A percentile compares a stretch with the other conserved stretches of the same genome.
Conservation (phyloP, 768 basidiomycete species). For the Suillus cothurnatus region DNA sequence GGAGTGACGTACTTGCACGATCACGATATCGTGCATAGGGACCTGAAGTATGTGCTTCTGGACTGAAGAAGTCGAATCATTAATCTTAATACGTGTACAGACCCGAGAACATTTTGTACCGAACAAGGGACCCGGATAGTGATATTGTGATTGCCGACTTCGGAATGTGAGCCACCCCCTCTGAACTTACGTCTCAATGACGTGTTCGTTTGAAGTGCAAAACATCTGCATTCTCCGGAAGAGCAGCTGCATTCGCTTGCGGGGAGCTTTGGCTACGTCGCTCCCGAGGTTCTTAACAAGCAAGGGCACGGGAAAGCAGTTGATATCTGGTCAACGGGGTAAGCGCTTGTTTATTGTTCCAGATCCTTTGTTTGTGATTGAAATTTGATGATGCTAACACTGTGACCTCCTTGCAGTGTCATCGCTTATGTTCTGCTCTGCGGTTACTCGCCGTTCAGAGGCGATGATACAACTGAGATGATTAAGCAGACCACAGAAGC, state of each 20-base stretch:
- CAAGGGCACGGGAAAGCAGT: constrained; percentile 90
- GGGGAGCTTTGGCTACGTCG: constrained; percentile 87
- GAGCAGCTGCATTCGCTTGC: constrained; percentile 75
- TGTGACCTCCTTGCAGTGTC: constrained; percentile 49
- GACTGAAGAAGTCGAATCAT: neutral
- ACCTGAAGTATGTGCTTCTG: constrained; percentile 70
- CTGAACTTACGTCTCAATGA: neutral
- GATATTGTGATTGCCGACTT: constrained; percentile 96
- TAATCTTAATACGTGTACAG: constrained; percentile 37
- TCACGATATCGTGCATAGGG: constrained; percentile 93
- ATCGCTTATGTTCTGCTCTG: constrained; percentile 96
- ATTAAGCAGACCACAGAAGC: constrained; percentile 84
- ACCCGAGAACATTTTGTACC: constrained; percentile 96
- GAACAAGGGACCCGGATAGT: constrained; percentile 73
- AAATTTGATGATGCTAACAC: neutral
- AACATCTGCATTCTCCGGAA: constrained; percentile 72
- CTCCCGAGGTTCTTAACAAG: constrained; percentile 84
- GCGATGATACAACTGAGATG: constrained; percentile 74
- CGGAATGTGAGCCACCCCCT: constrained; percentile 66
- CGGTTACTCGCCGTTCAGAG: constrained; percentile 94
- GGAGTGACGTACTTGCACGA: constrained; percentile 90
- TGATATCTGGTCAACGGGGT: constrained; percentile 95
- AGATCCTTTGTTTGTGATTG: constrained; percentile 6
- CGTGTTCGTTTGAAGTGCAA: constrained; percentile 54
- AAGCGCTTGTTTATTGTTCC: constrained; percentile 24